phyloP scores from a whole-genome alignment of 108 stramenopile genomes.

The Ochromonas danica region DNA sequence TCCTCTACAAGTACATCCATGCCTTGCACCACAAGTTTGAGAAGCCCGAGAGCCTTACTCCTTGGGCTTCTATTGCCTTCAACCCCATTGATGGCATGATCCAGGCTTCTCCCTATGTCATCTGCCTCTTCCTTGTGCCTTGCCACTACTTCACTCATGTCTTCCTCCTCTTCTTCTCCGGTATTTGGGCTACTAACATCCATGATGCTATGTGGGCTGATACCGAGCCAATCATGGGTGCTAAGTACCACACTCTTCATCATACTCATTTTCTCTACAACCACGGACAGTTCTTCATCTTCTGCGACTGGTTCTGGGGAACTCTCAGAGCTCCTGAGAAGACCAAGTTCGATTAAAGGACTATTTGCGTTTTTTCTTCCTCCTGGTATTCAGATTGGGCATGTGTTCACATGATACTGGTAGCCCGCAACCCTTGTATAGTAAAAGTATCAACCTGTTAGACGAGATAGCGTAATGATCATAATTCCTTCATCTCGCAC shows the following conservation, averaged over 20 bases:
- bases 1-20: conserved; percentile 78
- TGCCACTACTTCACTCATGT: conserved; percentile 82
- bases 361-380: neutral
- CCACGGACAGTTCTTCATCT: conserved; percentile 80
- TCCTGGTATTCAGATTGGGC: too few species aligned
- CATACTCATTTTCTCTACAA: conserved; percentile 88
- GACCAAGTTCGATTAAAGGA: neutral
- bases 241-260: conserved; percentile 80
- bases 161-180: conserved; percentile 73
- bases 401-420: too few species aligned
- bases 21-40: conserved; percentile 72
- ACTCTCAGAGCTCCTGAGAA: conserved; percentile 64
- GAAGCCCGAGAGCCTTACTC: conserved; percentile 72
- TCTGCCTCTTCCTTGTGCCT: conserved; percentile 63
- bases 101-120: conserved; percentile 73
- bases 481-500: too few species aligned
- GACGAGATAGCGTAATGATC: too few species aligned
- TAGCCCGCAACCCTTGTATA: too few species aligned
- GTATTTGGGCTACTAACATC: conserved; percentile 85
- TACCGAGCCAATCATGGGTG: conserved; percentile 79
- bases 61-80: conserved; percentile 83
- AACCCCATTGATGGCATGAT: conserved; percentile 77
- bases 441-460: too few species aligned
- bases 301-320: conserved; percentile 77
- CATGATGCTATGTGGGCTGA: conserved; percentile 79